Conservation (phyloP, 1,284 basidiomycete genomes). For the Ustilago xerochloae region DNA sequence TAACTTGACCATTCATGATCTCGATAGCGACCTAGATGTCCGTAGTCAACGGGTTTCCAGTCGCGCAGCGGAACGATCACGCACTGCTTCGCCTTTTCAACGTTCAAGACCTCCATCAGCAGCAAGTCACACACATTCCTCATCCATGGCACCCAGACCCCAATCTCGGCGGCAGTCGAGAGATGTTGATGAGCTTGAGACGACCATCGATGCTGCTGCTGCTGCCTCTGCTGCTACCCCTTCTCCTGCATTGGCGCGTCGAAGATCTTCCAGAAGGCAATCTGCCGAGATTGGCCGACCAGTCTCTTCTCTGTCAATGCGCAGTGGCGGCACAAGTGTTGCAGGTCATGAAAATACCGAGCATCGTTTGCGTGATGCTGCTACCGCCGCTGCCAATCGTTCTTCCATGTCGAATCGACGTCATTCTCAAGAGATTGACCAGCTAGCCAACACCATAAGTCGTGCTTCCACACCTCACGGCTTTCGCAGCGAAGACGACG, state of each 20-base stretch:
- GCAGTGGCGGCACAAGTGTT: conserved; percentile 27
- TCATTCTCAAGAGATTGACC: conserved; percentile 32
- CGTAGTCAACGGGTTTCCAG: conserved; percentile 13
- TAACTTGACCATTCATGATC: conserved; percentile 4
- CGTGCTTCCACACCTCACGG: conserved; percentile 37
- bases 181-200: conserved; percentile 10
- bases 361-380: conserved; percentile 30
- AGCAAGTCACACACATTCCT: conserved; percentile 3
- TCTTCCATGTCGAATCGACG: conserved; percentile 21
- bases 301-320: conserved; percentile 13
- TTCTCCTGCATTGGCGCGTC: background rate
- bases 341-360: conserved; percentile 19
- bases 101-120: background rate
- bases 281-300: conserved; percentile 25
- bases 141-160: background rate
- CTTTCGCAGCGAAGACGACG: conserved; percentile 20
- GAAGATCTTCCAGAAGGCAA: conserved; percentile 15
- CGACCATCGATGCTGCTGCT: conserved; percentile 6
- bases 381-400: conserved; percentile 30
- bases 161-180: background rate
- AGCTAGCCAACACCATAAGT: conserved; percentile 25
- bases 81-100: conserved; percentile 19
- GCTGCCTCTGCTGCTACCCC: background rate
- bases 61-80: conserved; percentile 11
- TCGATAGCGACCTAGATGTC: conserved; percentile 28